Evolutionary conservation across 352 stramenopile species (phyloP).

Genomic region (Aphanomyces invadans): DNA sequence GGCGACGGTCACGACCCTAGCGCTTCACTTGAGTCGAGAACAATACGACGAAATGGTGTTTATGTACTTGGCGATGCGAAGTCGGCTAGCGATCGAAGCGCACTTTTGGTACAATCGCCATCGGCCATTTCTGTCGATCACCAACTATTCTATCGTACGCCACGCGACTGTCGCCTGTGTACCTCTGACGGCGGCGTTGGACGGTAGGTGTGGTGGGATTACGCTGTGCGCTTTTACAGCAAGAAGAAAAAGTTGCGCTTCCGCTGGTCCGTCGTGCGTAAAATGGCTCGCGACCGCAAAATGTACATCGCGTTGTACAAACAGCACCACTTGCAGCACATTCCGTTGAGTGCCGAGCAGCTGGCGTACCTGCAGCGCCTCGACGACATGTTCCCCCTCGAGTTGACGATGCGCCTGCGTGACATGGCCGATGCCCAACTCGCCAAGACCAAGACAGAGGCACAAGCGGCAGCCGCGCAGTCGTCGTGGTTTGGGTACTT

Average conservation of each 20-base stretch:
- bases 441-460: slow-evolving; percentile 26
- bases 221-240: slow-evolving; percentile 36
- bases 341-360: slow-evolving; percentile 1
- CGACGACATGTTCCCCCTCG: slow-evolving; percentile 56
- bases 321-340: slow-evolving; percentile 18
- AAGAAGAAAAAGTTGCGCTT: slow-evolving; percentile 24
- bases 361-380: slow-evolving; percentile 38
- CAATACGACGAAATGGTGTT: slow-evolving; percentile 81
- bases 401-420: slow-evolving; percentile 55
- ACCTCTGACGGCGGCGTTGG: no score
- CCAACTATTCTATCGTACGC: slow-evolving; percentile 14
- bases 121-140: slow-evolving; percentile 35
- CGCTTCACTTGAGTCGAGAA: slow-evolving; percentile 50
- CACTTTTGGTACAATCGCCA: slow-evolving; percentile 56
- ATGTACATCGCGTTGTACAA: slow-evolving; percentile 43
- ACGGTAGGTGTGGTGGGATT: slow-evolving; percentile 75
- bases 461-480: slow-evolving; percentile 29
- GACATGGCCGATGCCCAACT: slow-evolving; percentile 50
- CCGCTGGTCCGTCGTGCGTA: slow-evolving; percentile 54
- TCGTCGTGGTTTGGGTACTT: slow-evolving; percentile 78
- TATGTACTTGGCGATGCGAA: slow-evolving; percentile 53
- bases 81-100: slow-evolving; percentile 48
- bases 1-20: slow-evolving; percentile 39
- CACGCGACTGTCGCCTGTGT: not conserved
- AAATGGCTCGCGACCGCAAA: slow-evolving; percentile 42